Base-by-base conservation (phyloP, 768 basidiomycete genomes). In the Fomitopsis pulvina region DNA sequence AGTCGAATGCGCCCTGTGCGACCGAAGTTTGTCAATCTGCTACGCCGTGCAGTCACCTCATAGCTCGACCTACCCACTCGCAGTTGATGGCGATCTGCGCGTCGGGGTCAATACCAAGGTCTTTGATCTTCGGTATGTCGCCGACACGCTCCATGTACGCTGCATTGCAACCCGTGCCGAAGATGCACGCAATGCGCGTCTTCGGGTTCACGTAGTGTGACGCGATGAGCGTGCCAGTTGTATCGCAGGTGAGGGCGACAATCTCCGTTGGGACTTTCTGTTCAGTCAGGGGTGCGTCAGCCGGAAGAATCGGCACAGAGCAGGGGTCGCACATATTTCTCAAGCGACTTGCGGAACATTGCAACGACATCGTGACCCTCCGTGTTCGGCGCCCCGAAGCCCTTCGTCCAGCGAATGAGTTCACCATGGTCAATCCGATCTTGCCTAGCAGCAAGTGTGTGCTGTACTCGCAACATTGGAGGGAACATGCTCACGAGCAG, bases 331-430 rank as follows among this genome's bases (percentile, higher is more conserved):
- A 92, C 91, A 61, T 78, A 72, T 74, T 86, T 89, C 50, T 73
- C 73, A 41, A 99, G 79, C 12, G 89, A 85, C 49, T 81, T 68
- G 43, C 81, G 80, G 72, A 99, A 95, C 91, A 99, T 94, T 32
- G 75, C 87, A 3, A 91, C 94, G 11, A 95, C 92, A 60, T 99
- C 91, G 48, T 79, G 72, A 16, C 94, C 94, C 67, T 98, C 96
- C 16, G 91, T 92, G 63, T 94, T 92, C 4, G 79, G 65, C 0
- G 88, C 88, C 27, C 92, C 92, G 60, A 98, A 98, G 55, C 96
- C 96, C 68, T 99, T 99, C n/a, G 96, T 99, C 96, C 96, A 99
- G 16, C 95, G 86, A 60, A 97, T 92, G 30, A 98, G 83, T 52
- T 80, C 78, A 21, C 92, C 95, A 54, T 97, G 92, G 66, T 98